Evolutionary conservation across 805 yeast species (phyloP), one percentile per base, ranked within the genome.

Genomic region (Spencermartinsiella europaea): DNA sequence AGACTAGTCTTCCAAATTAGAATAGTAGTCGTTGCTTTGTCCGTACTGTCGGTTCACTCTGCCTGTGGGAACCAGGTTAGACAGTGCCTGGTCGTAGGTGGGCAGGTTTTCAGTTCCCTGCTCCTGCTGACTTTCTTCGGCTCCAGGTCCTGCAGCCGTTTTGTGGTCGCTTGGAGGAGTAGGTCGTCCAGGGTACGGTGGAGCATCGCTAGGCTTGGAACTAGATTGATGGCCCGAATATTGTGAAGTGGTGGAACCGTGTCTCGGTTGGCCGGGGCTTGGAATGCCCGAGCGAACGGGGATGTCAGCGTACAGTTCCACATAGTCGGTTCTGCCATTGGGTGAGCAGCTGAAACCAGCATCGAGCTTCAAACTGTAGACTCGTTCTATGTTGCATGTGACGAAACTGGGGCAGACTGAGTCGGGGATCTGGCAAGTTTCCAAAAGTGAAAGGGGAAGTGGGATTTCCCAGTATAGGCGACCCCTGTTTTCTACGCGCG

Each of bases 381-480:
- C 52, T 34, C 84, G 67, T 8, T 66, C 57, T 19, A 82, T 69
- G 55, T 79, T 80, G 55, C 85, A 80, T 3, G 80, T 72, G 21
- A 58, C 61, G 59, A 83, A 82, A 16, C 75, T 62, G 1, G 86
- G 85, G 2, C 80, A 65, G 3, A 76, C 62, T 36, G 68, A 54
- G 39, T 69, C 72, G 0, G 84, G 82, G 15, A 77, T 50, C 2
- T 64, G 58, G 37, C 77, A 70, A 49, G 67, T 69, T 21, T 64
- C 53, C 49, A 66, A 73, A 46, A 69, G 22, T 4, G 10, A 19
- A 4, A 44, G 41, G 5, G 54, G 51, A 5, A 58, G 38, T 19
- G 17, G 28, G 31, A 55, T 33, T 34, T 56, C 56, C 46, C 48
- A 56, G 16, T 35, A 34, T 10, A 25, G 36, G 15, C 15, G 34